Conservation (phyloP, 148 eudicot species). For the Amaranthus cruentus region DNA sequence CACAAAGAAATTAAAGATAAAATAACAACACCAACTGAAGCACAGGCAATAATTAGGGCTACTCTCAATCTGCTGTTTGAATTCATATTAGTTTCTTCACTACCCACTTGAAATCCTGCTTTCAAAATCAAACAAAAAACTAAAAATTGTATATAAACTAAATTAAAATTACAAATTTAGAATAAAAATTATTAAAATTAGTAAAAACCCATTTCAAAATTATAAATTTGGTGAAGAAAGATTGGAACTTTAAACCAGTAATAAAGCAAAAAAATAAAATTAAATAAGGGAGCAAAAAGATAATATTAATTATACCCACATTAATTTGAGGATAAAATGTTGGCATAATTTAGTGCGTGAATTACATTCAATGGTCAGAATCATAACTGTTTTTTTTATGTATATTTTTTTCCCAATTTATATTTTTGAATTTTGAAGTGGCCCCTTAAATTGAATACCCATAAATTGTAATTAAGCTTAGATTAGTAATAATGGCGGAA, state of each 20-base stretch:
- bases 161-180: neutral
- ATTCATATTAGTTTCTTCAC: slow-evolving; percentile 30
- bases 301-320: slow-evolving; percentile 13
- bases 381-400: neutral
- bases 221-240: slow-evolving; percentile 17
- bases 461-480: neutral
- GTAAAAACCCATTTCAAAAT: slow-evolving; percentile 17
- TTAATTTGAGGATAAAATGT: slow-evolving; percentile 18
- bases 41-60: slow-evolving; percentile 45
- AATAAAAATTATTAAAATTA: neutral
- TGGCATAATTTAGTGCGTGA: neutral
- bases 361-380: slow-evolving; percentile 24
- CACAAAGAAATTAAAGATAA: slow-evolving; percentile 42
- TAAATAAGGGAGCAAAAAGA: slow-evolving; percentile 1
- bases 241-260: slow-evolving; percentile 2
- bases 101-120: slow-evolving; percentile 37
- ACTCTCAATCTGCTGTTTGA: slow-evolving; percentile 34
- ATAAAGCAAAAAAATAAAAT: slow-evolving; percentile 2
- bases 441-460: slow-evolving; percentile 1
- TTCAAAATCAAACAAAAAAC: slow-evolving; percentile 6
- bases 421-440: slow-evolving; percentile 13
- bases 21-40: slow-evolving; percentile 39
- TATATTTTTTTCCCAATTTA: neutral
- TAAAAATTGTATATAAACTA: neutral
- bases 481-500: neutral